Base-by-base conservation (phyloP, 768 basidiomycete genomes). In the Roridomyces roridus region DNA sequence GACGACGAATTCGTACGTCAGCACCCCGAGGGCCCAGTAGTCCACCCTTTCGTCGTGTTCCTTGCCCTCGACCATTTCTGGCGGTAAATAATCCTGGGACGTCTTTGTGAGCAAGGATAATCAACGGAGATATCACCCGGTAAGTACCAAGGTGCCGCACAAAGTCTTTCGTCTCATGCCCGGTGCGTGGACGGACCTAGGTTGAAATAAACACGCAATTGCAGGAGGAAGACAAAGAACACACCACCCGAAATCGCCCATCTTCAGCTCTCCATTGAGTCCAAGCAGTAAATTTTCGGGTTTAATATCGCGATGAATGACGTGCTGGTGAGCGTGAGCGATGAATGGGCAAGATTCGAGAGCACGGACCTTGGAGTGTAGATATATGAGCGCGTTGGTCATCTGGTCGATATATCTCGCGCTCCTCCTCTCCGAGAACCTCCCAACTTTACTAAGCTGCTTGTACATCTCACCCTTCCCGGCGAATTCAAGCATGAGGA, bases 241-340 rank as follows among this genome's bases (percentile, higher is more conserved):
- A 15, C 7, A 34, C 96, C 97, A 99, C 11, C 97, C 97, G 72
- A 98, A 98, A 72, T 98, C 96, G 4, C 88, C 97, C 58, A 99
- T 96, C 81, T 99, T 98, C 66, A 99, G 79, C 70, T 98, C 96
- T 37, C 96, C 96, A 64, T 95, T 94, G 66, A 98, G 85, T 11
- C 96, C 96, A 12, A 98, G 78, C 26, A 99, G 81, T 44, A 99
- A 74, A 71, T 99, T 99, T 76, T 99, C 96, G 0, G 97, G 97
- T 73, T 99, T 99, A 77, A 99, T 99, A 67, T 99, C 97, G 26
- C 97, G 86, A 72, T 99, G 97, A 46, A 98, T 99, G 67, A 99
- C 95, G 68, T 98, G 96, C 68, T n/a, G n/a, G n/a, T n/a, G n/a
- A n/a, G n/a, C n/a, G n/a, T n/a, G n/a, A n/a, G n/a, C n/a, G n/a